Evolutionary conservation across 352 stramenopile genomes (phyloP), one percentile per base, ranked within the genome.

Genomic region (Phytophthora hibernalis): DNA sequence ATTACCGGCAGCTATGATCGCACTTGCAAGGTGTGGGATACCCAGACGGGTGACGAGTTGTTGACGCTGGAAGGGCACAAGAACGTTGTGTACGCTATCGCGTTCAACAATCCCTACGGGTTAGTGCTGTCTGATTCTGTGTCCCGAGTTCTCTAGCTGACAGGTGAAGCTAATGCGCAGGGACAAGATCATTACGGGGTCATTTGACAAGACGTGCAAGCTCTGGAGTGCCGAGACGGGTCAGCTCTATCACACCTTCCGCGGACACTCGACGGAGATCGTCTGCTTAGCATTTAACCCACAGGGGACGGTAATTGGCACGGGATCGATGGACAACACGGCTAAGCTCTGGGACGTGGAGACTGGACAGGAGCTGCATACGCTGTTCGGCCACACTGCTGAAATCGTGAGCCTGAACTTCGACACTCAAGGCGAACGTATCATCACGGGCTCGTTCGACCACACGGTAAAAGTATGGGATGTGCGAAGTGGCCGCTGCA

Each of bases 51-150:
- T 26, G 91, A 98, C 54, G 95, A 98, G 76, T 72, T 98, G 20
- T 75, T 98, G 49, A 98, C 92, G 2, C 72, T 98, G 13, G 94
- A 98, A 72, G 95, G 93, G 9, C 96, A 98, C 76, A 97, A 97
- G 69, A 98, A 98, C 72, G 96, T 98, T 1, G 96, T 98, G 11
- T 98, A 98, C 54, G 93, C 93, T 15, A 98, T 99, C 57, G 95
- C 96, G 6, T 99, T 99, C 76, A 99, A 99, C 66, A 98, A 98
- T 62, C 96, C 96, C 16, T 99, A 98, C 67, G 95, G 96, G 74
- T 95, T 31, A n/a, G 49, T 66, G 15, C 1, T 40, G 37, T 21
- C 18, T 21, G 21, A 40, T 28, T 51, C 21, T 12, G 12, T 26
- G 31, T 22, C 22, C 31, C 2, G 5, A 26, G 18, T 37, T 44